Conservation (phyloP, 2,329 filamentous ascomycete species). For the Bisporella sp. region DNA sequence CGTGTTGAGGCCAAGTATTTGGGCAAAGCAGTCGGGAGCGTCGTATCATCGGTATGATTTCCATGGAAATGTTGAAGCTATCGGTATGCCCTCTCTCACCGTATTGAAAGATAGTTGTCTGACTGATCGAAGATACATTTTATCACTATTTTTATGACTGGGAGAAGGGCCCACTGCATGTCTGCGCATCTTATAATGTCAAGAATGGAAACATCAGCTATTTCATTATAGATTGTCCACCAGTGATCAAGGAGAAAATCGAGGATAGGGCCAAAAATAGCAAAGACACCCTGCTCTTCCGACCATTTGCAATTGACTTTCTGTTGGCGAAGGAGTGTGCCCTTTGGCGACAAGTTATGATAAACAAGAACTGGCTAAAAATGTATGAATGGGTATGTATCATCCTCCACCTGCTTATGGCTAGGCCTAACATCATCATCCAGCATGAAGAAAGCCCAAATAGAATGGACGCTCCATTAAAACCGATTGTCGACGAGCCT, state of each 20-base stretch:
- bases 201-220: neutral
- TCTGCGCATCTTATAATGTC: neutral
- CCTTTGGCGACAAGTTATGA: neutral
- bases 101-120: too few relatives aligned
- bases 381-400: constrained; percentile 1
- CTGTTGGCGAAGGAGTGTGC: neutral
- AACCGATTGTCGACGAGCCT: neutral
- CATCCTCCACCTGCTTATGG: too few relatives aligned
- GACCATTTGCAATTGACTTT: neutral
- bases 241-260: neutral
- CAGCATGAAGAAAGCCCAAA: too few relatives aligned
- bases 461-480: constrained; percentile 1
- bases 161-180: neutral
- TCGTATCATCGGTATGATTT: too few relatives aligned
- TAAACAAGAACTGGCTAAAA: neutral
- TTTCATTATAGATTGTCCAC: neutral
- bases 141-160: constrained; percentile 4
- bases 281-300: neutral
- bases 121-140: neutral
- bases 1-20: too few relatives aligned
- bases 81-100: too few relatives aligned
- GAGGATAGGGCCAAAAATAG: neutral
- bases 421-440: too few relatives aligned
- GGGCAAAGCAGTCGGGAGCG: too few relatives aligned
- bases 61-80: too few relatives aligned